phyloP scores from a whole-genome alignment of 768 basidiomycete genomes.

The Amanita polypyramis region DNA sequence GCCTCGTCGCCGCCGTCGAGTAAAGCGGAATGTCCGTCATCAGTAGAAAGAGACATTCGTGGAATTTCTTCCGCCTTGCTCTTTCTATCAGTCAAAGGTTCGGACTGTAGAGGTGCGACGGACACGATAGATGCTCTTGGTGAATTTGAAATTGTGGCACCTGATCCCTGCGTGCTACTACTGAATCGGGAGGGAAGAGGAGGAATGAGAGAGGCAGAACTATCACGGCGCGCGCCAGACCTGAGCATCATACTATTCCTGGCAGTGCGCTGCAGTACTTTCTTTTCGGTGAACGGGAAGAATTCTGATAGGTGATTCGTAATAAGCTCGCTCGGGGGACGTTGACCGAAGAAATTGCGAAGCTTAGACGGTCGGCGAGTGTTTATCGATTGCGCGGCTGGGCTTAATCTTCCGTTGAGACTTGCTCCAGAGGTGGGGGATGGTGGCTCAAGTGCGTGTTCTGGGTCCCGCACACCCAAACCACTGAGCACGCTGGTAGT shows the following conservation, averaged over 20 bases:
- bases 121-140: constrained; percentile 41
- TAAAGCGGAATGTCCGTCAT: constrained; percentile 58
- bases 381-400: constrained; percentile 22
- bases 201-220: constrained; percentile 38
- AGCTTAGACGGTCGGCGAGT: constrained; percentile 57
- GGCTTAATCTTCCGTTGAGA: constrained; percentile 19
- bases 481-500: constrained; percentile 92
- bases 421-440: constrained; percentile 32
- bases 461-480: constrained; percentile 77
- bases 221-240: constrained; percentile 36
- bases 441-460: constrained; percentile 51
- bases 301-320: constrained; percentile 89
- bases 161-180: constrained; percentile 46
- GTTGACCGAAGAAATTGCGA: constrained; percentile 96
- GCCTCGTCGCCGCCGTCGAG: constrained; percentile 32
- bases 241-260: constrained; percentile 76
- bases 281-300: constrained; percentile 92
- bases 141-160: constrained; percentile 29
- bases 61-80: constrained; percentile 40
- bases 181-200: constrained; percentile 48
- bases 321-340: constrained; percentile 95
- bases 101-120: constrained; percentile 28
- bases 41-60: constrained; percentile 64
- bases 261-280: constrained; percentile 78
- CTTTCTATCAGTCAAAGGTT: constrained; percentile 17